A percentile compares a stretch with the other conserved stretches of the same genome.
phyloP scores from a whole-genome alignment of 441 rosid species.

The Daphne laureola region DNA sequence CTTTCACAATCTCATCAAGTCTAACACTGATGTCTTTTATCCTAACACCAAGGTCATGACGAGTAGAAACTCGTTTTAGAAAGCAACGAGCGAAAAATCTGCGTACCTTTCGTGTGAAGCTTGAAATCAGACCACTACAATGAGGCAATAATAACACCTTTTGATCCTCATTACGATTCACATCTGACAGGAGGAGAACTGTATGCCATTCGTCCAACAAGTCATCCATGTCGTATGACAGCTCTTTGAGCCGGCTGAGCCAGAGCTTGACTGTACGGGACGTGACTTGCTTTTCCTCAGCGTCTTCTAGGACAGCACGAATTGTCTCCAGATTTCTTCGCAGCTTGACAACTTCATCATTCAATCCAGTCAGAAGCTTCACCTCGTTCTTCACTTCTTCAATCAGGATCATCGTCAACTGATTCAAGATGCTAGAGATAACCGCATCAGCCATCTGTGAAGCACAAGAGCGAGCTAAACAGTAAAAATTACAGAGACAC shows the following conservation, averaged over 20 bases:
- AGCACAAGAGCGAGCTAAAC: too few species aligned
- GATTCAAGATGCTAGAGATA: too few species aligned
- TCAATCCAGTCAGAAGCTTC: too few species aligned
- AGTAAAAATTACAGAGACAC: too few species aligned
- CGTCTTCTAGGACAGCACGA: not conserved
- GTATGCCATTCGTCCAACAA: conserved; percentile 5
- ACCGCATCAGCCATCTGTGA: too few species aligned
- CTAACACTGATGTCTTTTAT: not conserved
- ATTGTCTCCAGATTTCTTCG: not conserved
- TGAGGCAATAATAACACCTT: not conserved
- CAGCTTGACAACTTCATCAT: not conserved
- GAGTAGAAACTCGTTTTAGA: not conserved
- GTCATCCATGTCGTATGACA: conserved; percentile 6
- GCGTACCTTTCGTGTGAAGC: not conserved
- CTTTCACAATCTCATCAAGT: not conserved
- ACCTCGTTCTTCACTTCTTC: too few species aligned
- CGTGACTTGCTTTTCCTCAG: conserved; percentile 2
- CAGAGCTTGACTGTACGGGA: not conserved
- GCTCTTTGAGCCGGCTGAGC: not conserved
- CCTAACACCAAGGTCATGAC: not conserved
- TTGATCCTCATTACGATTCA: not conserved
- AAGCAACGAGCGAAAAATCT: not conserved
- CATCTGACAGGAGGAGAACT: not conserved
- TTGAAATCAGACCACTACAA: too few species aligned
- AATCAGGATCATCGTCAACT: too few species aligned